Evolutionary conservation across 1,139 yeast genomes (phyloP).

Genomic region (Geotrichum aggregatum): DNA sequence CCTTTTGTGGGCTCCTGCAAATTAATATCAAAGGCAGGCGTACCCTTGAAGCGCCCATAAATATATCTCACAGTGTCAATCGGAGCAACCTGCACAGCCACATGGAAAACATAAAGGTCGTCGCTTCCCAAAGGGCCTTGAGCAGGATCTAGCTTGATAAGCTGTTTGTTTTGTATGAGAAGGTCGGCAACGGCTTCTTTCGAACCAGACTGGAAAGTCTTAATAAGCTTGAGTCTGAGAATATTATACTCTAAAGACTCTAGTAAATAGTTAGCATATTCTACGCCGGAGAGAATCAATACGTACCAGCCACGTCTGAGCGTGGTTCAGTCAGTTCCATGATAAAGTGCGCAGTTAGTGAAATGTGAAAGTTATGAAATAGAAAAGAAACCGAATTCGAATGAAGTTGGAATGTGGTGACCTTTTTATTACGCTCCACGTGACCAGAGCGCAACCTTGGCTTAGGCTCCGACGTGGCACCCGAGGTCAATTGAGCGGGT

Average conservation of each 20-base stretch:
- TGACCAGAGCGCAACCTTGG: no score
- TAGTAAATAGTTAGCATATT: no score
- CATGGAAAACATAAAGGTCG: constrained; percentile 53
- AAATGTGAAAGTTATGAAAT: no score
- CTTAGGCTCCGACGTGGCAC: no score
- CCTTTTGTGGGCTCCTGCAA: constrained; percentile 54
- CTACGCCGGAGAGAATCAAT: no score
- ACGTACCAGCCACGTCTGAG: no score
- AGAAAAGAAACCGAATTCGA: no score
- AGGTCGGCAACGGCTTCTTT: constrained; percentile 32
- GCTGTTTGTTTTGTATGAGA: constrained; percentile 25
- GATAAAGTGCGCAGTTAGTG: no score
- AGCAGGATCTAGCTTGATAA: constrained; percentile 13
- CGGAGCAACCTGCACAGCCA: constrained; percentile 87
- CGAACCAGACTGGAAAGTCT: constrained; percentile 37
- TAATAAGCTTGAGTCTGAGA: constrained; percentile 36
- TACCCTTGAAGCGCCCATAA: constrained; percentile 40
- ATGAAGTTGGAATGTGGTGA: no score
- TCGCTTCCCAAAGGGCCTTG: constrained; percentile 30
- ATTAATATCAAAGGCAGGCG: constrained; percentile 55
- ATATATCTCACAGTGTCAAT: constrained; percentile 48
- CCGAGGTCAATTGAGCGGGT: no score
- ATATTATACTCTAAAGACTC: constrained; percentile 23
- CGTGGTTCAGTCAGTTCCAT: no score
- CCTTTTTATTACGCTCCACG: no score